These are phyloP conservation scores for Powellomyces hirtus DNA, from an alignment of 192 early-diverging fungal species.

Conservation along the genomic window DNA sequence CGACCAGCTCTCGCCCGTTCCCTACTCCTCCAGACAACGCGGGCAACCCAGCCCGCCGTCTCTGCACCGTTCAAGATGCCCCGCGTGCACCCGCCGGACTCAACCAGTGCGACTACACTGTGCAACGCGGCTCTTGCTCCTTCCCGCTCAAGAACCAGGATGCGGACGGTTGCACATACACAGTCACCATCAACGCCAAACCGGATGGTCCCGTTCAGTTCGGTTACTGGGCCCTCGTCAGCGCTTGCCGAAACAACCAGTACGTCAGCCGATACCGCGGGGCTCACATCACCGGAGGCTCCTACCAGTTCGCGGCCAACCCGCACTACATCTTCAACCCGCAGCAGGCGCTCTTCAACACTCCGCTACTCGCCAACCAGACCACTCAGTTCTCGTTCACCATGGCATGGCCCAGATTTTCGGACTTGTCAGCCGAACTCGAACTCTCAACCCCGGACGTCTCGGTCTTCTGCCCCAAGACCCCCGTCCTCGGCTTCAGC, in stretches of 20 bases:
- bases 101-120: not conserved
- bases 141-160: slow-evolving; percentile 7
- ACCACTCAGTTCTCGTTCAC: not conserved
- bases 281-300: not conserved
- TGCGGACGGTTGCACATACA: slow-evolving; percentile 10
- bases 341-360: not conserved
- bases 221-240: slow-evolving; percentile 6
- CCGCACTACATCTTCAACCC: slow-evolving; percentile 5
- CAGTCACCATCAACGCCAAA: slow-evolving; percentile 6
- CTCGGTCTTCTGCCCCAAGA: slow-evolving; percentile 4
- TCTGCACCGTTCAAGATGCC: not conserved
- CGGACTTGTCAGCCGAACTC: not conserved
- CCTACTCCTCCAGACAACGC: not conserved
- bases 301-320: slow-evolving; percentile 2
- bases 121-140: not conserved
- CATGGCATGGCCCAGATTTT: not conserved
- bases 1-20: too few species aligned
- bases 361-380: not conserved
- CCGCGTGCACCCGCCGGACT: not conserved
- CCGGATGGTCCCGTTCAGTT: slow-evolving; percentile 3
- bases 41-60: not conserved
- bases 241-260: not conserved
- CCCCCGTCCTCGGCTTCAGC: slow-evolving; percentile 1
- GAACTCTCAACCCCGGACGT: not conserved
- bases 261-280: slow-evolving; percentile 5